phyloP scores from a whole-genome alignment of 1,139 yeast genomes.

The Scheffersomyces stambukii region DNA sequence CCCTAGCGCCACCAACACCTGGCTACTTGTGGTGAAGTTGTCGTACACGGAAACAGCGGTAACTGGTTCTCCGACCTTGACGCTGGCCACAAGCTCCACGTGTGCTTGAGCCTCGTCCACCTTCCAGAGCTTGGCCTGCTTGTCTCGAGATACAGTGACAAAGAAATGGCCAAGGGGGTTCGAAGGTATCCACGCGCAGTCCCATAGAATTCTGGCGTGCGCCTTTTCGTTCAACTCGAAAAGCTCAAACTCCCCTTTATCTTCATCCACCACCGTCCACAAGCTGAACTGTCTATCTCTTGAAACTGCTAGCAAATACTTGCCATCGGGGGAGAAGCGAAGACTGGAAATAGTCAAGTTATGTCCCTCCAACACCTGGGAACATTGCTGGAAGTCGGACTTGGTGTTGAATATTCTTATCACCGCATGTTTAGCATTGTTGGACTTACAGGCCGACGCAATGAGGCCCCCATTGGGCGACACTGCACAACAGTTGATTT shows the following conservation, averaged over 20 bases:
- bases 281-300: slow-evolving; percentile 85
- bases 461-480: slow-evolving; percentile 61
- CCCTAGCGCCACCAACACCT: slow-evolving; percentile 57
- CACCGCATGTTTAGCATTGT: slow-evolving; percentile 79
- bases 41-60: slow-evolving; percentile 65
- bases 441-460: slow-evolving; percentile 92
- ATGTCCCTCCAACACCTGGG: slow-evolving; percentile 53
- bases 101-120: slow-evolving; percentile 17
- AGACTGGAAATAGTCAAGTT: slow-evolving; percentile 81
- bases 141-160: slow-evolving; percentile 87
- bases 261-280: slow-evolving; percentile 55
- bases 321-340: slow-evolving; percentile 69
- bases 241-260: slow-evolving; percentile 36
- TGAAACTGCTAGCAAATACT: slow-evolving; percentile 71
- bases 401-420: slow-evolving; percentile 66
- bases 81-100: slow-evolving; percentile 19
- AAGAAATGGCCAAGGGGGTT: slow-evolving; percentile 37
- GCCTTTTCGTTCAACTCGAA: slow-evolving; percentile 60
- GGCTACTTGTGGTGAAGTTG: slow-evolving; percentile 11
- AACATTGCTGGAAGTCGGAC: slow-evolving; percentile 38
- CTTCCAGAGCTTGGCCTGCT: slow-evolving; percentile 69
- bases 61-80: slow-evolving; percentile 53
- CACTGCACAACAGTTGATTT: slow-evolving; percentile 74
- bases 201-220: slow-evolving; percentile 93
- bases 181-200: slow-evolving; percentile 74